These are phyloP conservation scores for Russula sp. DNA, from an alignment of 768 basidiomycete genomes.

Conservation along the genomic window DNA sequence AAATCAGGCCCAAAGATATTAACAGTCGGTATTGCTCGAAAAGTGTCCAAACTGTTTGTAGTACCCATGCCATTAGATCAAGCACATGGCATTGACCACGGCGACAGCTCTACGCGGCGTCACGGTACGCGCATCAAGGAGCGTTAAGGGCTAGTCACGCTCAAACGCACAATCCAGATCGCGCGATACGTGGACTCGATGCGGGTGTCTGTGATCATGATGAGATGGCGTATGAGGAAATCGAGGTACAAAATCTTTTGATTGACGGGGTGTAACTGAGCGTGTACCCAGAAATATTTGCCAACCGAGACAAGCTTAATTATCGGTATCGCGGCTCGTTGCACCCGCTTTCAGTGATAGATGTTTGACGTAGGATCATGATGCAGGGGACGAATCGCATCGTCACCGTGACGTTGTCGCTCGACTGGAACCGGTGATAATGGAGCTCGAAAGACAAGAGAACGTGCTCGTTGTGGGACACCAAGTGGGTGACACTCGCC, in stretches of 20 bases:
- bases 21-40: too few species aligned
- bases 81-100: too few species aligned
- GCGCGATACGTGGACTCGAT: conserved; percentile 78
- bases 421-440: conserved; percentile 95
- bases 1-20: too few species aligned
- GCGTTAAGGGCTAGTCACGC: too few species aligned
- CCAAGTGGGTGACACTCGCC: conserved; percentile 50
- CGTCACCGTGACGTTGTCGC: conserved; percentile 83
- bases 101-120: too few species aligned
- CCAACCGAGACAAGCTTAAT: conserved; percentile 98
- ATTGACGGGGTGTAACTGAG: conserved; percentile 47
- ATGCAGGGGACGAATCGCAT: conserved; percentile 83
- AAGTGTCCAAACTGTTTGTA: too few species aligned
- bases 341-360: neutral
- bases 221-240: conserved; percentile 99
- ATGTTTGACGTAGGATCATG: neutral
- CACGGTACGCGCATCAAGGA: too few species aligned
- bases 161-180: conserved; percentile 92
- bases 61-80: too few species aligned
- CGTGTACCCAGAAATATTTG: conserved; percentile 96
- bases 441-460: conserved; percentile 97
- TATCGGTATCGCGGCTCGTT: conserved; percentile 82
- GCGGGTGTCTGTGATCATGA: conserved; percentile 90
- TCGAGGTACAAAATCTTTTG: conserved; percentile 58
- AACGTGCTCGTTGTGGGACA: conserved; percentile 97